Evolutionary conservation across 768 basidiomycete species (phyloP), one percentile per base, ranked within the genome.

Genomic region (Dioszegia hungarica): DNA sequence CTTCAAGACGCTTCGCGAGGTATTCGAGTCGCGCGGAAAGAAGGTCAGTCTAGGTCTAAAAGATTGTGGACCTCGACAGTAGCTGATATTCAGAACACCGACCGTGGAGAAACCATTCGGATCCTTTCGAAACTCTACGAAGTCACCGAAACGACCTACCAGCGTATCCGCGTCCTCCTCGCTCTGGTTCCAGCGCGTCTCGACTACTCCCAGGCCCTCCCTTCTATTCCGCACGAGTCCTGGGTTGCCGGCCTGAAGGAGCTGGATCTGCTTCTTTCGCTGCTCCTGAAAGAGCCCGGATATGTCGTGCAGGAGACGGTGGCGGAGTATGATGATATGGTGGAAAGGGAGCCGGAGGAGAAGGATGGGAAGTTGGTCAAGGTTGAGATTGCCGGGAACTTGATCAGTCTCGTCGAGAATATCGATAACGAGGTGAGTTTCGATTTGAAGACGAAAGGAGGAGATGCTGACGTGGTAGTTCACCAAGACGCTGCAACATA

Each of bases 371-470:
- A 81, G 61, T 71, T 86, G 41, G 53, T 62, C 37, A 55, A 61
- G 31, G 91, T 98, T 56, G 83, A 85, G 57, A 87, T 99, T 57
- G 87, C 94, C 49, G 95, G 95, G 39, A 94, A 89, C 72, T 84
- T 99, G 75, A 94, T 98, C 77, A 90, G 89, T 72, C 90, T 95
- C 65, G 84, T 99, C 44, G 95, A 99, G 75, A 86, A 93, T 51
- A 78, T 99, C 44, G 95, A 98, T 74, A 95, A 98, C 67, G 95
- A 99, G 71, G 73, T 74, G 51, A 57, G 74, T 63, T 6, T 1
- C 4, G 11, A 10, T 20, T 1, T 40, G 31, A 9, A 29, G 10
- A 28, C 15, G 38, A 25, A 46, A 28, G 25, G 40, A n/a, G n/a
- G n/a, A n/a, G n/a, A n/a, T 1, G 12, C 14, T 5, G 11, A 8